Conservation (phyloP, 2,329 filamentous ascomycete genomes). For the Trichoderma asperellum region DNA sequence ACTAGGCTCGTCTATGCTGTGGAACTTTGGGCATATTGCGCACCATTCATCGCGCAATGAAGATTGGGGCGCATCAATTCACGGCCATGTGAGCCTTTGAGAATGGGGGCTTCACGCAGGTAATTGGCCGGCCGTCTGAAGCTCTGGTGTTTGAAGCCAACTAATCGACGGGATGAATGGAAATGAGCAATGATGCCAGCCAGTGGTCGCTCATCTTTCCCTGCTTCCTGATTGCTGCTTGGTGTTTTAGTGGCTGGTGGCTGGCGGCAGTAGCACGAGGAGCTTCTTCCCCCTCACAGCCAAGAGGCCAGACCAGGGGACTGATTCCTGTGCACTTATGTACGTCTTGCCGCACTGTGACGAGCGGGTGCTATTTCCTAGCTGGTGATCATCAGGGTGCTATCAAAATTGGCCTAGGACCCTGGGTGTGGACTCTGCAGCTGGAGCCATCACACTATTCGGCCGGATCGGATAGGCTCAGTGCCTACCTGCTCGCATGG, state of each 20-base stretch:
- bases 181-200: constrained; percentile 10
- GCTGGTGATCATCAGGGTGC: constrained; percentile 28
- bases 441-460: constrained; percentile 22
- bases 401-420: constrained; percentile 20
- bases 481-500: background rate
- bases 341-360: constrained; percentile 26
- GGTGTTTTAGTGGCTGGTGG: constrained; percentile 12
- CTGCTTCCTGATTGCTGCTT: background rate
- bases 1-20: constrained; percentile 3
- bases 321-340: background rate
- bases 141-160: constrained; percentile 18
- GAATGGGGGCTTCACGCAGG: background rate
- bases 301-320: constrained; percentile 17
- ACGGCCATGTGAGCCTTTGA: constrained; percentile 37
- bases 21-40: background rate
- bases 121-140: constrained; percentile 18
- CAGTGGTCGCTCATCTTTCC: constrained; percentile 2
- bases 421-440: constrained; percentile 16
- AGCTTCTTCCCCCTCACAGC: background rate
- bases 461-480: constrained; percentile 28
- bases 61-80: constrained; percentile 37
- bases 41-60: constrained; percentile 29
- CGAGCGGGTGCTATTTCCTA: constrained; percentile 27
- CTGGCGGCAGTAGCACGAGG: background rate
- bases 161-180: constrained; percentile 5